Percentiles rank a stretch among this genome's conserved stretches.
These are phyloP conservation scores for Aspergillus latus DNA, from an alignment of 2,329 filamentous ascomycete genomes.

Conservation along the genomic window DNA sequence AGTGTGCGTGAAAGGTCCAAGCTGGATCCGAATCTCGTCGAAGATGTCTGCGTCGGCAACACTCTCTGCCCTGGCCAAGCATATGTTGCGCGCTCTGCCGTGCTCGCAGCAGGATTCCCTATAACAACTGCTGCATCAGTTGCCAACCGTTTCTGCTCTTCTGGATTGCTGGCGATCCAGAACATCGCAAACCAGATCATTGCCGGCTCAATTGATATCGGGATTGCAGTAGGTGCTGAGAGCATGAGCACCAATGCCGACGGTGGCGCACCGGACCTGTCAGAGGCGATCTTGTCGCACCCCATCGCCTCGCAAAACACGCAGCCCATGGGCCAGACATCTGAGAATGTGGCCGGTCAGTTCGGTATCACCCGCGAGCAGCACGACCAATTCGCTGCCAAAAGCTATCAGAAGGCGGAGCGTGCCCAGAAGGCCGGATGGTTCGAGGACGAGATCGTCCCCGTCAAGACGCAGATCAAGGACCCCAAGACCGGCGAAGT, in stretches of 20 bases:
- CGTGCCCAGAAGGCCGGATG: conserved; percentile 78
- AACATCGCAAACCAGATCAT: conserved; percentile 91
- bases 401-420: conserved; percentile 80
- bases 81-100: conserved; percentile 85
- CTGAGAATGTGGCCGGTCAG: conserved; percentile 87
- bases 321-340: conserved; percentile 88
- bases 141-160: conserved; percentile 88
- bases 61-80: conserved; percentile 86
- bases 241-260: conserved; percentile 90
- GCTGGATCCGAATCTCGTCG: conserved; percentile 81
- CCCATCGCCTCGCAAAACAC: conserved; percentile 84
- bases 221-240: conserved; percentile 87
- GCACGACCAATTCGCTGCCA: conserved; percentile 82
- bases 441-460: conserved; percentile 83
- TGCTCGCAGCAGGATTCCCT: conserved; percentile 82
- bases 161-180: conserved; percentile 81
- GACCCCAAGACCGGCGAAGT: conserved; percentile 85
- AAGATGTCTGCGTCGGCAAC: conserved; percentile 85
- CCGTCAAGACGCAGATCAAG: conserved; percentile 76
- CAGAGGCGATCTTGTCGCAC: conserved; percentile 71
- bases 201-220: conserved; percentile 85
- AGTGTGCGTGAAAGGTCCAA: conserved; percentile 76
- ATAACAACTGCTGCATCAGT: conserved; percentile 74
- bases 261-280: conserved; percentile 77
- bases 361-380: conserved; percentile 65